A percentile compares a stretch with the other conserved stretches of the same genome.
These are phyloP conservation scores for Clitopilus hobsonii DNA, from an alignment of 768 basidiomycete species.

Conservation along the genomic window DNA sequence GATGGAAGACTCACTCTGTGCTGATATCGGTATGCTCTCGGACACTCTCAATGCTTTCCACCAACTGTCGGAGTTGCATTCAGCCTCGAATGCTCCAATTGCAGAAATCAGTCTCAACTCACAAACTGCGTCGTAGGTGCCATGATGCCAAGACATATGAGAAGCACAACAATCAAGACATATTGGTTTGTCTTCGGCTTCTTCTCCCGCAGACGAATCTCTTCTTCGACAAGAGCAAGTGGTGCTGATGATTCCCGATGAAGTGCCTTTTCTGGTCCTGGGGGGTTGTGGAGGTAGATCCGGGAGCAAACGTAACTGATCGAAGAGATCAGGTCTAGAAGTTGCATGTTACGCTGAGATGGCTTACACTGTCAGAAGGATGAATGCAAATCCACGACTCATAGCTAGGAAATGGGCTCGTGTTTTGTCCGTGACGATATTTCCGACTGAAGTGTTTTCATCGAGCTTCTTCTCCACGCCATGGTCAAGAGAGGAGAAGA, in stretches of 20 bases:
- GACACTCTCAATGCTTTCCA: slow-evolving; percentile 58
- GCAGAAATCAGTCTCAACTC: neutral
- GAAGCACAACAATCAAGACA: slow-evolving; percentile 51
- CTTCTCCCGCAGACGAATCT: slow-evolving; percentile 23
- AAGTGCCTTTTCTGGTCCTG: slow-evolving; percentile 51
- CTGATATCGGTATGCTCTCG: slow-evolving; percentile 36
- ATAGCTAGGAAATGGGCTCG: slow-evolving; percentile 51
- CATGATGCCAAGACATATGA: slow-evolving; percentile 54
- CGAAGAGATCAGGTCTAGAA: neutral
- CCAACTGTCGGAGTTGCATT: slow-evolving; percentile 28
- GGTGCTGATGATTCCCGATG: slow-evolving; percentile 39
- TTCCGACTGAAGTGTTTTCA: slow-evolving; percentile 13
- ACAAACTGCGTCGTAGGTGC: slow-evolving; percentile 64
- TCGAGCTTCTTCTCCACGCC: slow-evolving; percentile 15
- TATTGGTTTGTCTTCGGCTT: slow-evolving; percentile 62
- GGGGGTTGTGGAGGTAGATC: slow-evolving; percentile 67
- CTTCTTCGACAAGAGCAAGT: slow-evolving; percentile 35
- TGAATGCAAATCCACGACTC: slow-evolving; percentile 63
- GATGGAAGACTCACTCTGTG: slow-evolving; percentile 39
- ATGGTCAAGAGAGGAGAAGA: slow-evolving; percentile 57
- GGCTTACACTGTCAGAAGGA: slow-evolving; percentile 57
- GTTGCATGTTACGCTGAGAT: neutral
- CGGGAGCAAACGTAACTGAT: slow-evolving; percentile 61
- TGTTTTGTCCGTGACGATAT: slow-evolving; percentile 36
- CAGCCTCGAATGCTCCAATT: neutral